Percentiles rank a stretch among this genome's conserved stretches.
Conservation (phyloP, 306 rosid genomes). For the Ochetophila trinervis region DNA sequence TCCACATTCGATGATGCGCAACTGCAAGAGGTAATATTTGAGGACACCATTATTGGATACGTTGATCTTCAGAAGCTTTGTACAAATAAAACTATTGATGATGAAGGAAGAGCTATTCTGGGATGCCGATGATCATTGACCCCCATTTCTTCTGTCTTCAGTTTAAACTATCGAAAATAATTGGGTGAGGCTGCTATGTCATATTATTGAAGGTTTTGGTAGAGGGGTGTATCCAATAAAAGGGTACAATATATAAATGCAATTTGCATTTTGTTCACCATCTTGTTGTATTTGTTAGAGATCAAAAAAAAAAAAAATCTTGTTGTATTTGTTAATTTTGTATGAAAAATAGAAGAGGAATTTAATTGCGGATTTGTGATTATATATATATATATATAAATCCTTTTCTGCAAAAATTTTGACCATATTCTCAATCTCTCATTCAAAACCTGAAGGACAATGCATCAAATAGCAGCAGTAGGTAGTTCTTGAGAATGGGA, state of each 20-base stretch:
- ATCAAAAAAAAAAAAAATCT: no score
- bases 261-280: slow-evolving; percentile 14
- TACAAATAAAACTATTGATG: slow-evolving; percentile 50
- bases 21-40: slow-evolving; percentile 68
- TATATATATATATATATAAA: not conserved
- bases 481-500: no score
- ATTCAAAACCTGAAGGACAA: no score
- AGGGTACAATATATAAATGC: slow-evolving; percentile 21
- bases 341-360: slow-evolving; percentile 22
- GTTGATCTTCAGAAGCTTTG: slow-evolving; percentile 92
- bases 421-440: not conserved
- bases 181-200: slow-evolving; percentile 5
- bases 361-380: not conserved
- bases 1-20: slow-evolving; percentile 79
- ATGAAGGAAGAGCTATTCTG: slow-evolving; percentile 61
- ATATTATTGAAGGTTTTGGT: slow-evolving; percentile 13
- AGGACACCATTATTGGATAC: slow-evolving; percentile 93
- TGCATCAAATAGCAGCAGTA: no score
- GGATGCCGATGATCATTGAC: slow-evolving; percentile 69
- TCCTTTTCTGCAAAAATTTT: not conserved
- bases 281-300: slow-evolving; percentile 2
- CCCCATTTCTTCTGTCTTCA: not conserved
- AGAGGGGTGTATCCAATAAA: slow-evolving; percentile 18
- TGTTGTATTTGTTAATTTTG: slow-evolving; percentile 15
- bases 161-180: not conserved